Conservation (phyloP, 2,329 filamentous ascomycete species). For the Aureobasidium mangrovei region DNA sequence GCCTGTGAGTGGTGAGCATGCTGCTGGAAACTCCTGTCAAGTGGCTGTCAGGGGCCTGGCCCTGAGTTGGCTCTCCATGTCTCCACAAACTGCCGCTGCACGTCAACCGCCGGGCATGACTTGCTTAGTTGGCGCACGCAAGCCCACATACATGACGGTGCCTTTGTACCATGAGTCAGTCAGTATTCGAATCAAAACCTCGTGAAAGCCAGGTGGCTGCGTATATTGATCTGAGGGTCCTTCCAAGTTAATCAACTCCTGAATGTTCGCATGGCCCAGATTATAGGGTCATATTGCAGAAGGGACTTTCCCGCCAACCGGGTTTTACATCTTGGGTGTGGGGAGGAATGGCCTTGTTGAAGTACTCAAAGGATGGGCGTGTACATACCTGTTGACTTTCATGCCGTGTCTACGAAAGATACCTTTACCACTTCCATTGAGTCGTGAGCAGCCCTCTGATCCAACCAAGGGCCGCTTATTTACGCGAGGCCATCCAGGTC, state of each 20-base stretch:
- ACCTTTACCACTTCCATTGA: too few relatives aligned
- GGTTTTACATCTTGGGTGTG: too few relatives aligned
- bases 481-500: constrained; percentile 2
- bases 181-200: neutral
- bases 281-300: too few relatives aligned
- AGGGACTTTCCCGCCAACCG: too few relatives aligned
- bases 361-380: too few relatives aligned
- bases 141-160: neutral
- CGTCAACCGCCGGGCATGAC: constrained; percentile 8
- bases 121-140: constrained; percentile 5
- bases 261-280: too few relatives aligned
- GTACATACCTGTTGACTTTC: too few relatives aligned
- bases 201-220: too few relatives aligned
- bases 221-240: too few relatives aligned
- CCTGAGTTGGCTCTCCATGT: neutral
- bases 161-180: neutral
- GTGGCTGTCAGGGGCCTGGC: constrained; percentile 4
- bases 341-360: too few relatives aligned
- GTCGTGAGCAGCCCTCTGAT: neutral
- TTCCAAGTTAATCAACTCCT: too few relatives aligned
- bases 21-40: constrained; percentile 6
- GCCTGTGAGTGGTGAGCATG: constrained; percentile 4
- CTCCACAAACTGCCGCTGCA: constrained; percentile 10
- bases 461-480: neutral
- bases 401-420: too few relatives aligned